Conservation (phyloP, 257 asterid genomes). For the Primulina tabacum region DNA sequence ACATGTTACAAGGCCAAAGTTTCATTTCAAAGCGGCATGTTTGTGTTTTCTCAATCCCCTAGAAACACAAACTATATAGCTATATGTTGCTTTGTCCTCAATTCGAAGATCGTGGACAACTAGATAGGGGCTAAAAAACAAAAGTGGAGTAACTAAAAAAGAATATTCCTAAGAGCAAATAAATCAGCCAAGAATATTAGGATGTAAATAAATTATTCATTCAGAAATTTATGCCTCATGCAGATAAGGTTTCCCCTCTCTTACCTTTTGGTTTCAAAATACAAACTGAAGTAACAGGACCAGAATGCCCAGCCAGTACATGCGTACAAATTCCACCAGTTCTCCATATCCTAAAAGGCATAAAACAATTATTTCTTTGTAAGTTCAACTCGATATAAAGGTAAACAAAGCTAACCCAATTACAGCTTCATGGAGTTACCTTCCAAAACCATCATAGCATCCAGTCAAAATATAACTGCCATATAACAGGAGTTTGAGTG, state of each 20-base stretch:
- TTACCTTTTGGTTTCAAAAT: slow-evolving; percentile 59
- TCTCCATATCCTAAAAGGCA: slow-evolving; percentile 72
- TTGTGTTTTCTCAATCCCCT: background rate
- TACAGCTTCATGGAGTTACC: slow-evolving; percentile 42
- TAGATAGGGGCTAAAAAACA: background rate
- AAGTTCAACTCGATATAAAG: slow-evolving; percentile 6
- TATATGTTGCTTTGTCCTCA: background rate
- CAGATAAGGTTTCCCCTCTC: background rate
- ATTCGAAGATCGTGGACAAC: background rate
- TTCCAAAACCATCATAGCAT: slow-evolving; percentile 90
- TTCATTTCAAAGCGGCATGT: background rate
- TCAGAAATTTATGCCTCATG: background rate
- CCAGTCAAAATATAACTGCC: slow-evolving; percentile 86
- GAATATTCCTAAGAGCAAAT: slow-evolving; percentile 3
- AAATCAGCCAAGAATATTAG: background rate
- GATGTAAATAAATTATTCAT: background rate
- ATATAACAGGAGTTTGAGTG: slow-evolving; percentile 3
- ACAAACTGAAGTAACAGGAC: slow-evolving; percentile 77
- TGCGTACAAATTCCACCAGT: slow-evolving; percentile 78
- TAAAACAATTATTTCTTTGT: slow-evolving; percentile 17
- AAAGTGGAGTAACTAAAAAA: background rate
- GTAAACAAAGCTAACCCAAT: background rate
- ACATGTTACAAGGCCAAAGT: background rate
- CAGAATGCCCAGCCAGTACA: slow-evolving; percentile 81
- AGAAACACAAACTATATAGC: background rate